Evolutionary conservation across 2,329 filamentous ascomycete genomes (phyloP).

Genomic region (Aaosphaeria arxii): DNA sequence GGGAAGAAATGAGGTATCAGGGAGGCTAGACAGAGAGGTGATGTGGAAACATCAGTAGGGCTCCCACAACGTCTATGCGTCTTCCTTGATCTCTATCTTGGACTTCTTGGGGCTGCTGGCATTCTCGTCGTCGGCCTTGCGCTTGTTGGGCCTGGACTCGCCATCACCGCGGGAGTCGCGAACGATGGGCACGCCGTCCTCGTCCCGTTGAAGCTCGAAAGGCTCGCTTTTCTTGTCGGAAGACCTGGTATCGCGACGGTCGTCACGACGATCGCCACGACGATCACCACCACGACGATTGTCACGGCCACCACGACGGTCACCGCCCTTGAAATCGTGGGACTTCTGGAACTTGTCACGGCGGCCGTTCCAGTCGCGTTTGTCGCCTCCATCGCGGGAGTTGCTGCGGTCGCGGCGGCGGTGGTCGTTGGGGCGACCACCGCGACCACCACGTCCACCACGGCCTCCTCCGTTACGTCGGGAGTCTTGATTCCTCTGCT

Average conservation of each 20-base stretch:
- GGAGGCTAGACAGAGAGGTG: no score
- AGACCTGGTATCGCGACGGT: background rate
- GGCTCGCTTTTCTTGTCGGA: constrained; percentile 4
- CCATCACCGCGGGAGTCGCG: background rate
- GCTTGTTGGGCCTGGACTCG: constrained; percentile 24
- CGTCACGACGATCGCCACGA: constrained; percentile 8
- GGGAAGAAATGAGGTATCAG: no score
- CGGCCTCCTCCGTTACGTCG: constrained; percentile 22
- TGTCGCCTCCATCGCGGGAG: constrained; percentile 8
- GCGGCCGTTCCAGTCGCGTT: constrained; percentile 17
- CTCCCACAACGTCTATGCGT: constrained; percentile 3
- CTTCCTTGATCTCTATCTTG: constrained; percentile 35
- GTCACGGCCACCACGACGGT: constrained; percentile 11
- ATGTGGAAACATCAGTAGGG: no score
- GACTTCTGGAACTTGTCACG: constrained; percentile 31
- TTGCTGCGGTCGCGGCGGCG: background rate
- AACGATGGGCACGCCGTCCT: constrained; percentile 24
- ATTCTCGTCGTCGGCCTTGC: constrained; percentile 26
- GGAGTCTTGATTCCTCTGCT: constrained; percentile 25
- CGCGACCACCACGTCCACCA: constrained; percentile 26
- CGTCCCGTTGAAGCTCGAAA: constrained; percentile 19
- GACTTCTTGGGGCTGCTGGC: constrained; percentile 25
- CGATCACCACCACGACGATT: constrained; percentile 7
- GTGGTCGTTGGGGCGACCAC: constrained; percentile 22
- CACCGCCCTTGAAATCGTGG: constrained; percentile 13